Conservation (phyloP, 495 filamentous ascomycete species). For the Talaromyces ruber region DNA sequence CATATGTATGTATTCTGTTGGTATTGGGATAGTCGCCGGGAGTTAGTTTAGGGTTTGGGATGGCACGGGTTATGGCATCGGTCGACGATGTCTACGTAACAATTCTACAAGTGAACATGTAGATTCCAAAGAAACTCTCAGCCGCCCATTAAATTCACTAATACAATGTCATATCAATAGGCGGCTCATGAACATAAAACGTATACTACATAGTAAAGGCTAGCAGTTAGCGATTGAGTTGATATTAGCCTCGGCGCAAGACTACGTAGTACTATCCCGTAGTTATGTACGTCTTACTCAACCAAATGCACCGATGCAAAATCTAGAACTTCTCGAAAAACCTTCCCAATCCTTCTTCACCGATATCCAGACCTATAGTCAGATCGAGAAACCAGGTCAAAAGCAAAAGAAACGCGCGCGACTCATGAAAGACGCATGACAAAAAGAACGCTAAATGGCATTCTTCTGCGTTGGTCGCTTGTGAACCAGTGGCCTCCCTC, state of each 20-base stretch:
- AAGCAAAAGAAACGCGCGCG: not conserved
- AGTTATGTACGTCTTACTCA: not conserved
- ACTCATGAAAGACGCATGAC: not conserved
- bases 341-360: not conserved
- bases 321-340: not conserved
- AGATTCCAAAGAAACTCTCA: not conserved
- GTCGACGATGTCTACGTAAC: too few species aligned
- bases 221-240: not conserved
- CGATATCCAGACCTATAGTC: not conserved
- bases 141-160: not conserved
- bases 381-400: too few species aligned
- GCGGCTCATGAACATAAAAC: not conserved
- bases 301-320: not conserved
- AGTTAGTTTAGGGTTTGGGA: not conserved
- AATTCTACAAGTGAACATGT: not conserved
- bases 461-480: conserved; percentile 6
- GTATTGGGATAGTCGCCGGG: not conserved
- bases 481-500: conserved; percentile 3
- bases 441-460: not conserved
- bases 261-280: too few species aligned
- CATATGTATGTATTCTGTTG: not conserved
- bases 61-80: not conserved
- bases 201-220: not conserved
- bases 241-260: not conserved
- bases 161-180: not conserved